Conservation (phyloP, 768 basidiomycete species). For the Hortiboletus flavorubellus region DNA sequence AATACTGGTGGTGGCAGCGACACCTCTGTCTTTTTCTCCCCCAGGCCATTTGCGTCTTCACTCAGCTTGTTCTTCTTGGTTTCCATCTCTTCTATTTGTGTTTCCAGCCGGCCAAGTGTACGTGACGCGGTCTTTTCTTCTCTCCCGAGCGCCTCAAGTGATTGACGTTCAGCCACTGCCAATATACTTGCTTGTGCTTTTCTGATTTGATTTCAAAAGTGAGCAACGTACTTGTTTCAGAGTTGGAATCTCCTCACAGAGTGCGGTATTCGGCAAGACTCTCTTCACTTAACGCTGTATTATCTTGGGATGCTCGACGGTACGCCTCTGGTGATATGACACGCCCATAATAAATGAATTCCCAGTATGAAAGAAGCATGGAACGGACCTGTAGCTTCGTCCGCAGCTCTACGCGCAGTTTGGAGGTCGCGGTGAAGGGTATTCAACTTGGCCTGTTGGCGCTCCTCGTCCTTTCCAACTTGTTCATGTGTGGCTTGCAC, state of each 20-base stretch:
- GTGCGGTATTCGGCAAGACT: slow-evolving; percentile 77
- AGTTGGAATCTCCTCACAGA: slow-evolving; percentile 13
- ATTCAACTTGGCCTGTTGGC: slow-evolving; percentile 50
- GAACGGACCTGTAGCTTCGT: slow-evolving; percentile 71
- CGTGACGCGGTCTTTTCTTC: slow-evolving; percentile 77
- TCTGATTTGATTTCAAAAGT: slow-evolving; percentile 37
- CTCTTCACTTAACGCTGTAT: slow-evolving; percentile 75
- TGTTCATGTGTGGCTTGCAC: slow-evolving; percentile 61
- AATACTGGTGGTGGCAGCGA: too few relatives aligned
- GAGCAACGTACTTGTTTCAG: neutral
- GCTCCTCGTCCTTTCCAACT: slow-evolving; percentile 56
- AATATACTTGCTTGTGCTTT: slow-evolving; percentile 76
- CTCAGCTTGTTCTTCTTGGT: slow-evolving; percentile 53
- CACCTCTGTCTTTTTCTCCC: slow-evolving; percentile 58
- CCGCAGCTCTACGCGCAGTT: slow-evolving; percentile 63
- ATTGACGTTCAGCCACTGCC: slow-evolving; percentile 85
- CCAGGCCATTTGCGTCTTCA: slow-evolving; percentile 51
- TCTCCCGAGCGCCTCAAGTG: slow-evolving; percentile 73
- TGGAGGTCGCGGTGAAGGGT: slow-evolving; percentile 62
- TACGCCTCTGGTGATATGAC: slow-evolving; percentile 58
- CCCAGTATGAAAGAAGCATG: neutral
- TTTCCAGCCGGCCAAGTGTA: slow-evolving; percentile 59
- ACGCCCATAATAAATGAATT: neutral
- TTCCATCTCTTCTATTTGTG: slow-evolving; percentile 64
- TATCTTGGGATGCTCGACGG: slow-evolving; percentile 65